Evolutionary conservation across 2,329 filamentous ascomycete species (phyloP), one percentile per base, ranked within the genome.

Genomic region (Penicillium fuscoglaucum): DNA sequence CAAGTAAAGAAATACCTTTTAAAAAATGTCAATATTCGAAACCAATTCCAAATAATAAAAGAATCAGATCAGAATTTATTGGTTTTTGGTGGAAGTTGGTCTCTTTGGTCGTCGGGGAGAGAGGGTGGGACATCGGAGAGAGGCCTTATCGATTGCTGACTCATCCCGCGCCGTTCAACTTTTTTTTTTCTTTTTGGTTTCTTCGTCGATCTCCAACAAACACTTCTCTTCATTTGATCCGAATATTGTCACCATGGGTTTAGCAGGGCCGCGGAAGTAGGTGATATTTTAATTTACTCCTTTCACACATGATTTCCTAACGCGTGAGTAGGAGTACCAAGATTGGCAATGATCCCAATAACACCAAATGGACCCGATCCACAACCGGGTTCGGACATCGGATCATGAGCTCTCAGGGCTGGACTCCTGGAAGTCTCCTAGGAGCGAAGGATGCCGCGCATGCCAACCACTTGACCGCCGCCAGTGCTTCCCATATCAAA

Each of bases 331-430:
- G 83, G 68, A 81, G 79, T 67, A 82, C 82, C 48, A 96, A 93
- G 78, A 87, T 98, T 71, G 89, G 89, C 65, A 84, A 89, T 73
- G 95, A 99, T 77, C 95, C 95, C 8, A 97, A 98, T 79, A 99
- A 98, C 76, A 96, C 91, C 48, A 87, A 85, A 82, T 99, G 95
- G 95, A 87, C 89, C 57, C 87, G 88, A 69, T 89, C 93, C 72
- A 90, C 89, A 64, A 84, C 84, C 57, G 88, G 87, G 54, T 98
- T 95, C 74, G 95, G 95, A 66, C 93, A 96, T 74, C 90, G 87
- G 71, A 93, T 98, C 66, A 87, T 99, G 70, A 86, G 88, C 50
- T 83, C 89, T 17, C 92, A 97, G 70, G 95, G 95, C 64, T 99
- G 95, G 95, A 84, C 88, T 61, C 91, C 93, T 0, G 95, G 95